Conservation (phyloP, 2,329 filamentous ascomycete species). For the Trichophyton equinum region DNA sequence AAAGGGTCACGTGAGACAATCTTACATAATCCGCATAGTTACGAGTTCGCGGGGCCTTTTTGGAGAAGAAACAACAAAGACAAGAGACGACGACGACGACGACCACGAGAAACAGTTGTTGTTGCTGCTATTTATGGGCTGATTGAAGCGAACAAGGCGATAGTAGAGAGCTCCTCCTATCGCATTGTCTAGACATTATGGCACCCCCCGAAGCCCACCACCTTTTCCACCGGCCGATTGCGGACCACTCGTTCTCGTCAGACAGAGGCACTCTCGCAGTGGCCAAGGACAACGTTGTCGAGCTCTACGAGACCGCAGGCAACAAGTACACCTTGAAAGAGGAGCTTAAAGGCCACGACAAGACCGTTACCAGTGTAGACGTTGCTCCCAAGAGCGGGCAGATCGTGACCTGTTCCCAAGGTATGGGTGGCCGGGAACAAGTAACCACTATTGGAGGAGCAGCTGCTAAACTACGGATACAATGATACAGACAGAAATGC, state of each 20-base stretch:
- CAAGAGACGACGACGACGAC: too few relatives aligned
- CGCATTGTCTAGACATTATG: constrained; percentile 49
- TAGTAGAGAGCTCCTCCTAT: constrained; percentile 99
- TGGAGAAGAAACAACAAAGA: background rate
- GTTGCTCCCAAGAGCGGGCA: constrained; percentile 82
- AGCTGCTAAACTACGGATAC: background rate
- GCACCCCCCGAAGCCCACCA: constrained; percentile 82
- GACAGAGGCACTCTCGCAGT: constrained; percentile 83
- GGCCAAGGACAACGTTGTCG: constrained; percentile 75
- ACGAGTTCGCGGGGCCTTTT: background rate
- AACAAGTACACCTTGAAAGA: constrained; percentile 72
- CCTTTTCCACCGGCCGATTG: constrained; percentile 90
- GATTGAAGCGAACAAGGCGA: constrained; percentile 33
- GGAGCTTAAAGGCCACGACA: constrained; percentile 92
- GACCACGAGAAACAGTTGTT: background rate
- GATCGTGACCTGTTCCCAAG: constrained; percentile 96
- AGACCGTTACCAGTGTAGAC: constrained; percentile 90
- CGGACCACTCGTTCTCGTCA: constrained; percentile 94
- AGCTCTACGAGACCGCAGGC: constrained; percentile 68
- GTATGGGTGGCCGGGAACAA: constrained; percentile 33
- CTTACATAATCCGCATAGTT: background rate
- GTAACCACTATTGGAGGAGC: background rate
- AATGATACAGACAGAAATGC: constrained; percentile 70
- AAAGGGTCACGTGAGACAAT: background rate
- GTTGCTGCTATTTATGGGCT: background rate